Evolutionary conservation across 75 land plant genomes (phyloP), one percentile per base, ranked within the genome.

Genomic region (Sequoia sempervirens): DNA sequence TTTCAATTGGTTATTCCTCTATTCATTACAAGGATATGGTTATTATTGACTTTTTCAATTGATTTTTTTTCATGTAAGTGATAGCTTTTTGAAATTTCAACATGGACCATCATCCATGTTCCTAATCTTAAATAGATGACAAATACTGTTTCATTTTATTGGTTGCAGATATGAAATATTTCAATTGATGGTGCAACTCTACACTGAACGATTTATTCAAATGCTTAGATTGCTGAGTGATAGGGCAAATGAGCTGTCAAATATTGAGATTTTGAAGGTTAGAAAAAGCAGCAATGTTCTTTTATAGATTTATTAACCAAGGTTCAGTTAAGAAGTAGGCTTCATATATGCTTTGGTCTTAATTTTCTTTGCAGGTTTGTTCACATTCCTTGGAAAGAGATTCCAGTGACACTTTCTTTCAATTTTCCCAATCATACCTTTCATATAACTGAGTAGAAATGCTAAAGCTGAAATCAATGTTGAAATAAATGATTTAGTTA

Each of bases 201-300:
- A 98, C 73, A 98, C 99, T 80, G 99, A 98, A 87, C 92, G 99
- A 64, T 98, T 98, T 81, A 93, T 94, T 82, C 98, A 96, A 84
- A 91, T 94, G 96, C 92, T 98, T 40, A 90, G 99, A 87, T 82
- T 90, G 83, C 96, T 98, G 5, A 95, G 97, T 86, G 98, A 94
- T 73, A 91, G 95, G 75, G 96, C 99, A 79, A 93, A 84, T 88
- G 89, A 91, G 18, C 75, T 98, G 54, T 88, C 96, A 70, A 98
- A 98, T 81, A 90, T 92, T 72, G 99, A 98, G 81, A 98, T 98
- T 20, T 84, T 98, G 43, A 96, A 96, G 99, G 99, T 96, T 87
- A 82, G 81, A 32, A 5, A n/a, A 68, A n/a, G 15, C 5, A 28
- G 18, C 34, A 32, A 47, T 5, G 46, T 40, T 82, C 28, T 15